These are phyloP conservation scores for Pseudopyrenochaeta lycopersici DNA, from an alignment of 2,329 filamentous ascomycete species.

Conservation along the genomic window DNA sequence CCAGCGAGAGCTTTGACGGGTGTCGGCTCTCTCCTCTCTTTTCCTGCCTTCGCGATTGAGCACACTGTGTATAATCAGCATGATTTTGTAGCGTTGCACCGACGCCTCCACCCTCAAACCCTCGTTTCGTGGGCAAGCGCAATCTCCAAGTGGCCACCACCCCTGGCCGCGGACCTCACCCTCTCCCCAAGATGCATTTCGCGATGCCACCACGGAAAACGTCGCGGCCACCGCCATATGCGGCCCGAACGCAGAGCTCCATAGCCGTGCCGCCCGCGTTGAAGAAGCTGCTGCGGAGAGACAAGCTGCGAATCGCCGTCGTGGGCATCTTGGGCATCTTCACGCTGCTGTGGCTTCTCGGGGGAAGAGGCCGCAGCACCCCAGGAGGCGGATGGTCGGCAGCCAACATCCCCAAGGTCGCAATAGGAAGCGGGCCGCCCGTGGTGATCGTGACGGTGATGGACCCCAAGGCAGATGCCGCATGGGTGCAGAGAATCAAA, in stretches of 20 bases:
- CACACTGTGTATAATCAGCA: conserved; percentile 16
- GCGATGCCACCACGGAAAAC: conserved; percentile 87
- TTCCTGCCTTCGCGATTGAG: background rate
- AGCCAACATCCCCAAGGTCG: conserved; percentile 36
- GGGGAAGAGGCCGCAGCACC: conserved; percentile 33
- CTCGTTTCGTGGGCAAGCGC: conserved; percentile 23
- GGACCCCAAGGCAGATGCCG: conserved; percentile 71
- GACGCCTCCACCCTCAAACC: conserved; percentile 2
- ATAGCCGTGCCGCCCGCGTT: conserved; percentile 54
- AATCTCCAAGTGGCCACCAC: conserved; percentile 11
- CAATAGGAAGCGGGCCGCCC: conserved; percentile 58
- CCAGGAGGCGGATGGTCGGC: conserved; percentile 17
- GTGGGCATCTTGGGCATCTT: conserved; percentile 67
- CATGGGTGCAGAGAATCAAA: conserved; percentile 77
- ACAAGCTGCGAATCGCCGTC: conserved; percentile 67
- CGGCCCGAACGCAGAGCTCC: conserved; percentile 63
- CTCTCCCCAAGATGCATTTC: conserved; percentile 74
- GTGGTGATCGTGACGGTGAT: conserved; percentile 87
- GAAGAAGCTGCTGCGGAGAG: conserved; percentile 62
- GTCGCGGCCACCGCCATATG: conserved; percentile 78
- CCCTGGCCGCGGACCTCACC: conserved; percentile 24
- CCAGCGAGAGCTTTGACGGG: background rate
- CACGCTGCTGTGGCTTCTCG: conserved; percentile 47
- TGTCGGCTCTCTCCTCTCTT: background rate
- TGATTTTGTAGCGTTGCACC: conserved; percentile 22